A percentile compares a stretch with the other conserved stretches of the same genome.
Evolutionary conservation across 441 rosid genomes (phyloP).

Genomic region (Bruguiera hainesii): DNA sequence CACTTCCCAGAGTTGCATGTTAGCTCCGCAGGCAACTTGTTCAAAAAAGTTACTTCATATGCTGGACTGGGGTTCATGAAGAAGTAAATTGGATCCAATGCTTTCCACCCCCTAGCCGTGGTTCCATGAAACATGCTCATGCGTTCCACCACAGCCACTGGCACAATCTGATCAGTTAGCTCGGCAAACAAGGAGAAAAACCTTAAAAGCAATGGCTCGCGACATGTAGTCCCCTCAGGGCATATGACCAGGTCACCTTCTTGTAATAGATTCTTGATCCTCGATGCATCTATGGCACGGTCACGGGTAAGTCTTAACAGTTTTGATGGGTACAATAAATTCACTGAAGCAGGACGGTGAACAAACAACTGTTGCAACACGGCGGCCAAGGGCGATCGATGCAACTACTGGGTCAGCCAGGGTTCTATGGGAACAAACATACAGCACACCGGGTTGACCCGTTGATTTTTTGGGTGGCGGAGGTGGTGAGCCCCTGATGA

Average conservation of each 20-base stretch:
- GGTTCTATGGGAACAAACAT: constrained; percentile 36
- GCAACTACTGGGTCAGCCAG: constrained; percentile 72
- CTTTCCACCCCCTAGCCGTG: constrained; percentile 13
- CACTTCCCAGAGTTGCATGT: constrained; percentile 62
- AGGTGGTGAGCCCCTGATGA: constrained; percentile 50
- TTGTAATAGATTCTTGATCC: constrained; percentile 50
- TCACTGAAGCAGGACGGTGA: constrained; percentile 66
- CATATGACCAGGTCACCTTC: constrained; percentile 48
- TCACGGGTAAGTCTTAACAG: constrained; percentile 68
- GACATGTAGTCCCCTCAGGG: constrained; percentile 17
- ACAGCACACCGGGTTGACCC: constrained; percentile 21
- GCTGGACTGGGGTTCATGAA: constrained; percentile 18
- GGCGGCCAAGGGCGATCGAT: constrained; percentile 41
- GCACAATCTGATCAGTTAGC: constrained; percentile 12
- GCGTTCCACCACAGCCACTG: constrained; percentile 16
- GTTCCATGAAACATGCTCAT: constrained; percentile 15
- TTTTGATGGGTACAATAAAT: constrained; percentile 61
- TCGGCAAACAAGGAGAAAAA: constrained; percentile 12
- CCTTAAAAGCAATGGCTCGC: constrained; percentile 39
- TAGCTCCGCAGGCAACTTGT: constrained; percentile 35
- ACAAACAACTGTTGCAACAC: constrained; percentile 66
- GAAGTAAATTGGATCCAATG: constrained; percentile 11
- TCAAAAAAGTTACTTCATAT: constrained; percentile 30
- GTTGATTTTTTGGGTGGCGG: constrained; percentile 34
- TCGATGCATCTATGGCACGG: constrained; percentile 49